Conservation (phyloP, 768 basidiomycete species). For the Boletus sensibilis region DNA sequence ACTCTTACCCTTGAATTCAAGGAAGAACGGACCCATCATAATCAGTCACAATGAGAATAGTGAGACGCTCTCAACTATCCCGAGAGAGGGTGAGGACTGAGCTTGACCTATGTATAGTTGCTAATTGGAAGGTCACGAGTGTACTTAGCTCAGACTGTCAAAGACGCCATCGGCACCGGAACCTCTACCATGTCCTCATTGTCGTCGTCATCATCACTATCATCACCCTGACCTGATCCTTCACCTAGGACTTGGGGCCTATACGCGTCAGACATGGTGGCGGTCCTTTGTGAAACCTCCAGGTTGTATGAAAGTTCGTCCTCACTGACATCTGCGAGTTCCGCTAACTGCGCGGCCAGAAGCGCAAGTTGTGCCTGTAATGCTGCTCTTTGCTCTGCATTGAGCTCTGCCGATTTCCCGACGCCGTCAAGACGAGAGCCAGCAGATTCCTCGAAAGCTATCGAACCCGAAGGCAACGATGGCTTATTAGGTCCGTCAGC, state of each 20-base stretch:
- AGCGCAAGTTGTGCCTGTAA: conserved; percentile 73
- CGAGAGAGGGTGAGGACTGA: not conserved
- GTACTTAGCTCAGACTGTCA: conserved; percentile 10
- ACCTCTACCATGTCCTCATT: conserved; percentile 32
- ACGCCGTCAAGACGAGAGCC: conserved; percentile 4
- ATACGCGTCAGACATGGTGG: not conserved
- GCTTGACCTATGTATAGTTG: not conserved
- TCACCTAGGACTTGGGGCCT: not conserved
- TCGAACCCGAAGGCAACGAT: conserved; percentile 2
- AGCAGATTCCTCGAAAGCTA: not conserved
- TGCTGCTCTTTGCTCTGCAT: conserved; percentile 55
- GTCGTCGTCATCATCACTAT: conserved; percentile 17
- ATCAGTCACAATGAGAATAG: not conserved
- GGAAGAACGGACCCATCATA: not conserved
- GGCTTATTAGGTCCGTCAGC: conserved; percentile 2
- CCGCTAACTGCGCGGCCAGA: conserved; percentile 68
- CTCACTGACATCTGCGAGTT: conserved; percentile 50
- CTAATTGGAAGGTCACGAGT: not conserved
- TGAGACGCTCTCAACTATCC: not conserved
- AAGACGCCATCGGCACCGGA: conserved; percentile 19
- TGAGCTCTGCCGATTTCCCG: conserved; percentile 26
- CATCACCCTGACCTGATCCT: conserved; percentile 9
- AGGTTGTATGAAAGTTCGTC: conserved; percentile 31
- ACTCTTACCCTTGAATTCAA: not conserved
- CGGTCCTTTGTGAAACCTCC: conserved; percentile 10